Evolutionary conservation across 768 basidiomycete species (phyloP), one percentile per base, ranked within the genome.

Genomic region (Naganishia randhawae): DNA sequence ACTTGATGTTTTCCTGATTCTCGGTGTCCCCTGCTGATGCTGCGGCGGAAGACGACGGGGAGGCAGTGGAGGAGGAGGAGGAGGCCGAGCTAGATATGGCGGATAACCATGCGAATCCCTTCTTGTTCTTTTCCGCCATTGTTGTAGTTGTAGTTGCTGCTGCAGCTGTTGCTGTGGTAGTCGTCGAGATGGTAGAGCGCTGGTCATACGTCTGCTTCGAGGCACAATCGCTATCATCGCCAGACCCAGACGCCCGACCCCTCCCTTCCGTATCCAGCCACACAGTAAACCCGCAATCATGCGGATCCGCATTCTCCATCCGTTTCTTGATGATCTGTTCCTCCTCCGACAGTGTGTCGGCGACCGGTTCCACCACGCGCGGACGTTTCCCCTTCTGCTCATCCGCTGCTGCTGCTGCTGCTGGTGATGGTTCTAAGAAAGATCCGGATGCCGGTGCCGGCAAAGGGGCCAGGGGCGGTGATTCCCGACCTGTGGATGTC

Each of bases 71-170:
- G n/a, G 45, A 48, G 19, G 45, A 42, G 14, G 42, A 42, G 5
- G 7, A 13, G 42, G 42, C 3, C 5, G 42, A 48, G 11, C n/a
- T n/a, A 48, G 45, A 42, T 22, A 39, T 35, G 16, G 25, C 29
- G n/a, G 57, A 39, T 13, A 61, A 37, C 57, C 57, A 61, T 3
- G 57, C 57, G 16, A 61, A 39, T 14, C 22, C 57, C 57, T 35
- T 37, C 33, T 61, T 61, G 33, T 61, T 61, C 57, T 42, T 61
- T 25, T 61, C 57, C 37, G 37, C 37, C 57, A 61, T 61, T 14
- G 57, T 41, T 16, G 33, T 39, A 13, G 55, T 22, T 27, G 35
- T 13, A 25, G 57, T 10, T 7, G 22, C 37, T 42, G 11, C 35
- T 61, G 3, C 1, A 13, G 16, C 27, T 16, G 33, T 25, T 19